Percentiles rank a stretch among this genome's conserved stretches.
Evolutionary conservation across 768 basidiomycete genomes (phyloP).

Genomic region (Cubamyces lactineus): DNA sequence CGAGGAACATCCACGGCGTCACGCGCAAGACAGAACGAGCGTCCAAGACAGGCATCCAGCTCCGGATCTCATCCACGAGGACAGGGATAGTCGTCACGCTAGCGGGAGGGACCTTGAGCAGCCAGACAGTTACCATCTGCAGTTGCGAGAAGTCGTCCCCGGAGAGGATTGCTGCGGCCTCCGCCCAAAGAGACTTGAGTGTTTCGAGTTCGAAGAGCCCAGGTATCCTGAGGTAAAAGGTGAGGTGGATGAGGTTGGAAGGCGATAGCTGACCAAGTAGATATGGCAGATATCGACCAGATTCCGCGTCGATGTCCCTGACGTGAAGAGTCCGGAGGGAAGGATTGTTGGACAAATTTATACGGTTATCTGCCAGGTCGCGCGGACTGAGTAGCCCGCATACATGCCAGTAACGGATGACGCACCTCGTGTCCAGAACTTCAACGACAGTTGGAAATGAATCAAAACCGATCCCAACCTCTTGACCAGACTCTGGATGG

Average conservation of each 20-base stretch:
- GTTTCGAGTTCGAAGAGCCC: background rate
- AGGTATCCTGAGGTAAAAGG: background rate
- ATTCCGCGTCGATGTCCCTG: conserved; percentile 4
- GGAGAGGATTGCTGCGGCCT: background rate
- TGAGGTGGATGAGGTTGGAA: background rate
- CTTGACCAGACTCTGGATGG: background rate
- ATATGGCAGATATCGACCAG: background rate
- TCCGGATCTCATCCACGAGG: background rate
- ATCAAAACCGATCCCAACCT: conserved; percentile 4
- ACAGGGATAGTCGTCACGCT: background rate
- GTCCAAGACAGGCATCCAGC: conserved; percentile 9
- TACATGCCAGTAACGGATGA: background rate
- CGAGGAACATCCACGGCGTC: conserved; percentile 8
- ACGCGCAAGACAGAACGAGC: conserved; percentile 7
- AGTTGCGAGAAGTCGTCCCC: conserved; percentile 4
- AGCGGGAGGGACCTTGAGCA: conserved; percentile 11
- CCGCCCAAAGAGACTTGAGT: background rate
- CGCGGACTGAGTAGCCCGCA: no score
- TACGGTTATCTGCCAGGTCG: background rate
- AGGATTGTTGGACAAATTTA: conserved; percentile 1
- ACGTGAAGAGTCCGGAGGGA: conserved; percentile 10
- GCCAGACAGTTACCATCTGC: conserved; percentile 7
- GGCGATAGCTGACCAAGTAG: background rate
- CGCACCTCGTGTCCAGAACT: conserved; percentile 6
- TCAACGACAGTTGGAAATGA: conserved; percentile 13